Conservation (phyloP, 345 rosid species). For the Camelina laxa region DNA sequence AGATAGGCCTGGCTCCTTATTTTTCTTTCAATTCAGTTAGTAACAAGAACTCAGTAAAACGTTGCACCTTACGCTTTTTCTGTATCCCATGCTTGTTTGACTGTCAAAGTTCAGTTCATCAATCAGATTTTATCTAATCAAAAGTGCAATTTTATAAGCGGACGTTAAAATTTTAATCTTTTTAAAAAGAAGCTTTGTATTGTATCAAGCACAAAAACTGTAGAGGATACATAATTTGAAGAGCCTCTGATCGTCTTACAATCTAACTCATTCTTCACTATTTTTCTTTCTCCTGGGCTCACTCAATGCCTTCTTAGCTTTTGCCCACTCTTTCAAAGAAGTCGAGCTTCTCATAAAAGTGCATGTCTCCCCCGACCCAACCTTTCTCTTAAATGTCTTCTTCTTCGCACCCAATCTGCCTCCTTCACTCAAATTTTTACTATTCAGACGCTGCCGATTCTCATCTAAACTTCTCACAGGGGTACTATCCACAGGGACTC, state of each 20-base stretch:
- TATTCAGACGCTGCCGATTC: slow-evolving; percentile 26
- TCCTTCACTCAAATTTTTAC: slow-evolving; percentile 32
- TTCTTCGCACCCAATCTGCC: slow-evolving; percentile 25
- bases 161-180: background rate
- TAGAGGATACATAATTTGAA: slow-evolving; percentile 1
- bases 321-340: slow-evolving; percentile 80
- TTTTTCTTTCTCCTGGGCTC: slow-evolving; percentile 57
- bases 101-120: slow-evolving; percentile 15
- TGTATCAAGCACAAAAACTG: slow-evolving; percentile 24
- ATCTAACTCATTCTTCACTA: slow-evolving; percentile 34
- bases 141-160: background rate
- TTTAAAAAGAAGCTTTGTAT: background rate
- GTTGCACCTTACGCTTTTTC: slow-evolving; percentile 5
- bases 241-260: background rate
- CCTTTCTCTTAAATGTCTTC: slow-evolving; percentile 20
- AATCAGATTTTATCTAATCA: background rate
- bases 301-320: slow-evolving; percentile 62
- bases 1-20: slow-evolving; percentile 45
- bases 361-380: slow-evolving; percentile 58
- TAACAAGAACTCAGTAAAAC: slow-evolving; percentile 12
- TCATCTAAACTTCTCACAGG: slow-evolving; percentile 29
- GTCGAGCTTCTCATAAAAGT: slow-evolving; percentile 71
- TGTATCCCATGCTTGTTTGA: slow-evolving; percentile 5
- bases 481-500: slow-evolving; percentile 22
- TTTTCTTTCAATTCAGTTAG: slow-evolving; percentile 16